These are phyloP conservation scores for Penicillium verrucosum DNA, from an alignment of 2,329 filamentous ascomycete genomes.

Conservation along the genomic window DNA sequence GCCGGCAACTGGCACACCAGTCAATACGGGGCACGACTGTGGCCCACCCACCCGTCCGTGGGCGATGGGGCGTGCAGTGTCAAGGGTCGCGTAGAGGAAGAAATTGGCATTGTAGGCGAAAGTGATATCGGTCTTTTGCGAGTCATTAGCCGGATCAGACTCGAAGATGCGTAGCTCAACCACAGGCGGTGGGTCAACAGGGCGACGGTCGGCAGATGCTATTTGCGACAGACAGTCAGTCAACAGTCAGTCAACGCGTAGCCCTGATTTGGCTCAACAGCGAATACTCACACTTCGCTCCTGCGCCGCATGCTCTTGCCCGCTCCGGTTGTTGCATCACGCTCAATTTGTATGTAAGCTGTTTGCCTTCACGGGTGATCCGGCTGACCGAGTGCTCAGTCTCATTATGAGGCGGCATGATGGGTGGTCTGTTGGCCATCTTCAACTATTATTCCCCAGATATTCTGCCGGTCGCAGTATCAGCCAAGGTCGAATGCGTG, in stretches of 20 bases:
- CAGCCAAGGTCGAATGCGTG: slow-evolving; percentile 1
- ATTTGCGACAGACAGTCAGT: slow-evolving; percentile 6
- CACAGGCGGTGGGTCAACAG: slow-evolving; percentile 91
- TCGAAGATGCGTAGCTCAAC: slow-evolving; percentile 86
- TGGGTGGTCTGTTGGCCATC: slow-evolving; percentile 43
- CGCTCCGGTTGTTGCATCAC: slow-evolving; percentile 94
- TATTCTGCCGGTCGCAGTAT: slow-evolving; percentile 13
- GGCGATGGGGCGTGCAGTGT: slow-evolving; percentile 78
- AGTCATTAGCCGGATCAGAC: slow-evolving; percentile 52
- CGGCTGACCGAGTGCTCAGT: slow-evolving; percentile 53
- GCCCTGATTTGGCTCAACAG: background rate
- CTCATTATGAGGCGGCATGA: slow-evolving; percentile 51
- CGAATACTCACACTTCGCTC: slow-evolving; percentile 75
- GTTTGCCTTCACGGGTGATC: slow-evolving; percentile 70
- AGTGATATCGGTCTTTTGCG: slow-evolving; percentile 68
- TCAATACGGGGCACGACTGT: slow-evolving; percentile 77
- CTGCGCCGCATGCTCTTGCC: slow-evolving; percentile 90
- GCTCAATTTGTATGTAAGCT: slow-evolving; percentile 74
- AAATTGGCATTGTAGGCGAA: slow-evolving; percentile 95
- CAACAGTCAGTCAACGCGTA: background rate
- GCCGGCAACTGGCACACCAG: slow-evolving; percentile 89
- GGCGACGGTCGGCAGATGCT: slow-evolving; percentile 84
- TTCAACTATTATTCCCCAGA: slow-evolving; percentile 7
- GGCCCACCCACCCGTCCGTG: slow-evolving; percentile 70
- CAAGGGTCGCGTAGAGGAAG: slow-evolving; percentile 91